A percentile compares a stretch with the other conserved stretches of the same genome.
Evolutionary conservation across 192 early-diverging fungal species (phyloP).

Genomic region (Rhizophagus prolifer): DNA sequence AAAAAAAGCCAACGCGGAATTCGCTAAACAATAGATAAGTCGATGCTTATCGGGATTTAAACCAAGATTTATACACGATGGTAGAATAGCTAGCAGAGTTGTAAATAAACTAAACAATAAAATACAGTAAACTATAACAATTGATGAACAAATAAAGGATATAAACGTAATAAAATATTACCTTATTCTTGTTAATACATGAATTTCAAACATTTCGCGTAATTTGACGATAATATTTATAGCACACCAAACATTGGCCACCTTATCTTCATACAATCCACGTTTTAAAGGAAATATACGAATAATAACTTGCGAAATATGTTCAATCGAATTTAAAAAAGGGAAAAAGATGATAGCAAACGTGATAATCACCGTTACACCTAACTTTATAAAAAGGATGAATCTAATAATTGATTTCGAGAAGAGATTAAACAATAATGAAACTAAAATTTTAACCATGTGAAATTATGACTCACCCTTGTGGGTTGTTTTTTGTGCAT

Average conservation of each 20-base stretch:
- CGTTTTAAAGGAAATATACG: constrained; percentile 91
- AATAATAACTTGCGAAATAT: constrained; percentile 73
- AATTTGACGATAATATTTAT: constrained; percentile 83
- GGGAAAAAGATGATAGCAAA: constrained; percentile 68
- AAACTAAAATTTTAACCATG: background rate
- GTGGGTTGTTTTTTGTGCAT: constrained; percentile 51
- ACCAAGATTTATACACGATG: constrained; percentile 69
- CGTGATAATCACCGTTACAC: constrained; percentile 67
- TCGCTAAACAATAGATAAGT: constrained; percentile 72
- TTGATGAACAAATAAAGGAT: background rate
- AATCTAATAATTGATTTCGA: constrained; percentile 34
- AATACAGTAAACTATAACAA: constrained; percentile 5
- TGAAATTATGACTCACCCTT: constrained; percentile 36
- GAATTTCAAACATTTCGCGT: constrained; percentile 61
- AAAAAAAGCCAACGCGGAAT: constrained; percentile 87
- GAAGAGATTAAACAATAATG: background rate
- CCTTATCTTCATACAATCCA: constrained; percentile 98
- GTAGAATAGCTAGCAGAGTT: constrained; percentile 69
- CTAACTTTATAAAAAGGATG: constrained; percentile 67
- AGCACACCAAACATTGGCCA: constrained; percentile 97
- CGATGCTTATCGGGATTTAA: constrained; percentile 48
- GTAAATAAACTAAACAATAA: constrained; percentile 51
- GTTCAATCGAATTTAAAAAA: constrained; percentile 60
- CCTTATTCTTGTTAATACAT: constrained; percentile 69
- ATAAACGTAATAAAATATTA: constrained; percentile 29